Percentiles rank a stretch among this genome's conserved stretches.
These are phyloP conservation scores for Parathielavia hyrcaniae DNA, from an alignment of 495 filamentous ascomycete genomes.

Conservation along the genomic window DNA sequence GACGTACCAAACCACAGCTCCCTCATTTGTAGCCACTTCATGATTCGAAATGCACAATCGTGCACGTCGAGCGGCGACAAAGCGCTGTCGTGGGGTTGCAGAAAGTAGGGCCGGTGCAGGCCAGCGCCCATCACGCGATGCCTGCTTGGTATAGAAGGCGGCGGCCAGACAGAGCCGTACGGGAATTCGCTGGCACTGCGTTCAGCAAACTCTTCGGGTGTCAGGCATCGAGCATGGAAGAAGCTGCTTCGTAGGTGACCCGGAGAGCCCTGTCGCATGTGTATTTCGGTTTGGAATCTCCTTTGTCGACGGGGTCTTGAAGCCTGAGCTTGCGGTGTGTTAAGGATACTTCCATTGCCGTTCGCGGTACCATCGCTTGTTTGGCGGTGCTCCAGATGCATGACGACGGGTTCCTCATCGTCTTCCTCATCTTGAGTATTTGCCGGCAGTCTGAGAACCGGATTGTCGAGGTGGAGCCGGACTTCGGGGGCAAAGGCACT, in stretches of 20 bases:
- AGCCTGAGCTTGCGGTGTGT: neutral
- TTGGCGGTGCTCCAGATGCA: neutral
- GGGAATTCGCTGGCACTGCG: conserved; percentile 33
- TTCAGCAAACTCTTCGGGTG: conserved; percentile 18
- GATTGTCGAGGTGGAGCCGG: conserved; percentile 63
- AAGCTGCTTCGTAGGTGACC: conserved; percentile 41
- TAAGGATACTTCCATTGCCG: neutral
- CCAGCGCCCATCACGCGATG: conserved; percentile 36
- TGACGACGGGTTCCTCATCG: neutral
- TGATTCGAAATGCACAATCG: conserved; percentile 61
- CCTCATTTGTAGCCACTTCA: conserved; percentile 56
- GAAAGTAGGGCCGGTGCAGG: conserved; percentile 21
- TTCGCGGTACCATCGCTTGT: neutral
- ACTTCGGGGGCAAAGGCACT: conserved; percentile 44
- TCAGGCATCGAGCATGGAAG: conserved; percentile 40
- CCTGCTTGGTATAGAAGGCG: conserved; percentile 56
- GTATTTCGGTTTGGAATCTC: conserved; percentile 44
- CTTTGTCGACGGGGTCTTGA: neutral
- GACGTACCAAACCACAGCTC: too few species aligned
- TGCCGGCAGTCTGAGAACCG: conserved; percentile 53
- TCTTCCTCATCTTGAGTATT: neutral
- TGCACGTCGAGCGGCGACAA: conserved; percentile 47
- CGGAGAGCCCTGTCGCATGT: conserved; percentile 42
- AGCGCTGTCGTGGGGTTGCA: conserved; percentile 36
- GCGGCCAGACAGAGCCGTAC: conserved; percentile 63